phyloP scores from a whole-genome alignment of 495 filamentous ascomycete species.

The Monascus purpureus region DNA sequence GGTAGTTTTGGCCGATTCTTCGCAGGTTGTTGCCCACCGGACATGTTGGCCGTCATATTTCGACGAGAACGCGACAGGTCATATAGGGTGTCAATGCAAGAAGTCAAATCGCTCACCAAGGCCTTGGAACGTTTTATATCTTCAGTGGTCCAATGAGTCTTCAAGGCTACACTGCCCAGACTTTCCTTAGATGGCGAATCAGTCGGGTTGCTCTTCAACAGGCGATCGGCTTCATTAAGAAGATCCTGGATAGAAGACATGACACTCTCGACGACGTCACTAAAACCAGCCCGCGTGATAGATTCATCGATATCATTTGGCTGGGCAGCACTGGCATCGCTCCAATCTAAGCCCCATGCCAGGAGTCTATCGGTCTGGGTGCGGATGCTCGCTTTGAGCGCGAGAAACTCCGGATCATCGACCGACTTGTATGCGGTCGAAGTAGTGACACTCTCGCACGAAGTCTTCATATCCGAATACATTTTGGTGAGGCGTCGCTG shows the following conservation, averaged over 20 bases:
- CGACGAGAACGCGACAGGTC: constrained; percentile 66
- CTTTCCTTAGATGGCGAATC: constrained; percentile 23
- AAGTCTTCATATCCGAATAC: constrained; percentile 85
- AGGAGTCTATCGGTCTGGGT: constrained; percentile 52
- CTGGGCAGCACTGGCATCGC: constrained; percentile 47
- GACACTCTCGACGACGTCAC: constrained; percentile 76
- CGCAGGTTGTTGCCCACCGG: constrained; percentile 16
- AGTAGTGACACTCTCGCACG: constrained; percentile 64
- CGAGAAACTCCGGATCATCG: constrained; percentile 38
- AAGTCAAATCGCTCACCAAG: constrained; percentile 63
- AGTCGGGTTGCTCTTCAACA: constrained; percentile 39
- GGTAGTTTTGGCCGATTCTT: constrained; percentile 15
- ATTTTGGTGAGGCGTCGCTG: constrained; percentile 69
- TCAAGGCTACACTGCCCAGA: constrained; percentile 19
- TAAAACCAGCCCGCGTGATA: constrained; percentile 67
- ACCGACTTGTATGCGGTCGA: constrained; percentile 41
- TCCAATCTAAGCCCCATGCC: constrained; percentile 88
- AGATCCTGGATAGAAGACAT: constrained; percentile 82
- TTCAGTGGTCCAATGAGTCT: constrained; percentile 35
- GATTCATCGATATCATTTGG: constrained; percentile 78
- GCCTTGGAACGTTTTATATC: constrained; percentile 38
- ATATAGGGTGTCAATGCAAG: constrained; percentile 80
- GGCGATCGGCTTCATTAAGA: constrained; percentile 66
- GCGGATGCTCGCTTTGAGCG: constrained; percentile 42
- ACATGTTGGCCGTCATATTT: constrained; percentile 29